Evolutionary conservation across 2,329 filamentous ascomycete genomes (phyloP).

Genomic region (Calycina marina): DNA sequence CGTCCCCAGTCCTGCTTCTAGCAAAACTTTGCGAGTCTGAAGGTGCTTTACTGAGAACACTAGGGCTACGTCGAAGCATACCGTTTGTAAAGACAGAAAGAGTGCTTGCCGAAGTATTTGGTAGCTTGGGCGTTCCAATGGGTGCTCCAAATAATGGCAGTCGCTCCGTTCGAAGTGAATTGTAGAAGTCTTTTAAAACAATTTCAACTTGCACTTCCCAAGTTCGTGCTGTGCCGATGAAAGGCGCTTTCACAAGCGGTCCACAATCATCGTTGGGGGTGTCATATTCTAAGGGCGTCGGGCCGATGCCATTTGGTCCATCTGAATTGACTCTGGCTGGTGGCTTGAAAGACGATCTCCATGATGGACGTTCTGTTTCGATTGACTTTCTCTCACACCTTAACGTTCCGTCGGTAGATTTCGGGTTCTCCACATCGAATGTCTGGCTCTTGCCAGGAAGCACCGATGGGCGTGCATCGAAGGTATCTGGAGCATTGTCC

Average conservation of each 20-base stretch:
- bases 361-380: conserved; percentile 21
- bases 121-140: conserved; percentile 26
- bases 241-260: conserved; percentile 63
- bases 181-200: conserved; percentile 86
- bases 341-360: conserved; percentile 22
- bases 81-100: conserved; percentile 54
- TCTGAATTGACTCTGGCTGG: conserved; percentile 14
- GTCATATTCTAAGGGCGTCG: conserved; percentile 24
- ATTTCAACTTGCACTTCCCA: conserved; percentile 85
- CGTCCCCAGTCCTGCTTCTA: conserved; percentile 54
- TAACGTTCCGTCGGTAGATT: conserved; percentile 5
- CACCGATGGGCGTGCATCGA: conserved; percentile 40
- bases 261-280: conserved; percentile 43
- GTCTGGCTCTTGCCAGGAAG: conserved; percentile 27
- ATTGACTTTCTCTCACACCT: conserved; percentile 17
- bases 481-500: conserved; percentile 56
- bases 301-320: conserved; percentile 25
- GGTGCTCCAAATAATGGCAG: conserved; percentile 71
- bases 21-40: conserved; percentile 62
- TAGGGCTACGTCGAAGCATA: conserved; percentile 73
- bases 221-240: conserved; percentile 56
- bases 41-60: conserved; percentile 81
- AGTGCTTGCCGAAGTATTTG: conserved; percentile 37
- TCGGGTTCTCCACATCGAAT: conserved; percentile 13
- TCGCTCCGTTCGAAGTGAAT: conserved; percentile 74